Base-by-base conservation (phyloP, 768 basidiomycete species). In the Exsudoporus frostii region DNA sequence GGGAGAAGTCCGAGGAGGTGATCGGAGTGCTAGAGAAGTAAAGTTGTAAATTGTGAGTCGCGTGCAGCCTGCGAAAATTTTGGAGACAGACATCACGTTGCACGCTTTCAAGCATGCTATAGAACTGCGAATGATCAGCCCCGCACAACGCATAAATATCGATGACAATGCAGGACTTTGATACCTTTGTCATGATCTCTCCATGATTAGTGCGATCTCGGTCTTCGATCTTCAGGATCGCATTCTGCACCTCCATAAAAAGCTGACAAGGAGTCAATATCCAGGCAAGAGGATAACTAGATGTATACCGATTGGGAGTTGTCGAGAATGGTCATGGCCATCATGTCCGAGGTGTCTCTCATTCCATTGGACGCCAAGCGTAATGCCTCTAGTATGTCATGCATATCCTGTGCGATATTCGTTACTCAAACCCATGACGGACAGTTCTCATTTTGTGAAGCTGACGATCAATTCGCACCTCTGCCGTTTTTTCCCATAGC, bases 401-500 rank as follows among this genome's bases (percentile, higher is more conserved):
- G 67, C 47, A 77, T 51, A 39, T 67, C 68, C 71, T 73, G 57
- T 33, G 22, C 14, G 11, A 45, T 25, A 33, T 43, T 33, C 24
- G 48, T 55, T 40, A 54, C 29, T 27, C 33, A 40, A 44, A 36
- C 7, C 17, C 48, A 41, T 40, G 29, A 36, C 32, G 13, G 40
- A 40, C 7, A 14, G n/a, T 54, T 13, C 11, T 25, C 20, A 3
- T 46, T 57, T 25, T 48, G 41, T 45, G 24, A 55, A 34, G 20
- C 19, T 8, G 40, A 50, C 36, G 37, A 47, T 48, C 25, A 48
- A 42, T 44, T 45, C 60, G 52, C 56, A 68, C 66, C 63, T 69
- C 59, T 51, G 55, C 47, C 25, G 51, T 52, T 36, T 54, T 59
- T 45, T 66, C 64, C 69, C 75, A 75, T 29, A 60, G 50, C 10